Base-by-base conservation (phyloP, 495 filamentous ascomycete genomes). In the Xylaria intraflava region DNA sequence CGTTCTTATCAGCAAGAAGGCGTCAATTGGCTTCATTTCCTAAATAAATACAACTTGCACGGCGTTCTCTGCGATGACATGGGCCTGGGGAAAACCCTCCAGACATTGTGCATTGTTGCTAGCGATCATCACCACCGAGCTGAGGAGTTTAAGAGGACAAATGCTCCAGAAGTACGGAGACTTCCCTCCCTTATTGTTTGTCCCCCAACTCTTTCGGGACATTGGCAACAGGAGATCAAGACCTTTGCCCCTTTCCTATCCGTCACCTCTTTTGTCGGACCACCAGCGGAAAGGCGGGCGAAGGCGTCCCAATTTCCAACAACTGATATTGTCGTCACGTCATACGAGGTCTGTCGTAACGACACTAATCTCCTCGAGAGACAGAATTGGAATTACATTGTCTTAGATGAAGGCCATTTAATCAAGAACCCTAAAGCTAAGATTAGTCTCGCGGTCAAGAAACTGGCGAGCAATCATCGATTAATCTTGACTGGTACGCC, bases 11-110 rank as follows among this genome's bases (percentile, higher is more conserved):
- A 98, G 68, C 93, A 98, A 68, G 93, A 98, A 41, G 93, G 93
- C 69, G 91, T 98, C 69, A 98, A 97, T 65, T 98, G 93, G 93
- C 85, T 98, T 41, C 83, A 91, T 45, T 98, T 98, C 76, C 84
- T 98, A 59, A 98, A 97, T 63, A 90, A 89, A 33, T 98, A 96
- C 64, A 89, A 97, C 67, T 81, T 98, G 14, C 93, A 98, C 59
- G 93, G 93, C 35, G 95, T 98, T 71, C 89, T 98, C 49, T 98
- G 93, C 66, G 93, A 98, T 64, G 93, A 98, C 65, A 98, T 98
- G 93, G 93, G 93, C 58, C 87, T 98, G 40, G 93, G 93, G 29
- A 98, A 98, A 69, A 98, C 93, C 1, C 75, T 98, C 19, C 93
- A 98, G 69, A 98, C 93, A 0, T 81, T 98, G 40, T 97, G 94